phyloP scores from a whole-genome alignment of 345 rosid species.

The Fremontodendron californicum region DNA sequence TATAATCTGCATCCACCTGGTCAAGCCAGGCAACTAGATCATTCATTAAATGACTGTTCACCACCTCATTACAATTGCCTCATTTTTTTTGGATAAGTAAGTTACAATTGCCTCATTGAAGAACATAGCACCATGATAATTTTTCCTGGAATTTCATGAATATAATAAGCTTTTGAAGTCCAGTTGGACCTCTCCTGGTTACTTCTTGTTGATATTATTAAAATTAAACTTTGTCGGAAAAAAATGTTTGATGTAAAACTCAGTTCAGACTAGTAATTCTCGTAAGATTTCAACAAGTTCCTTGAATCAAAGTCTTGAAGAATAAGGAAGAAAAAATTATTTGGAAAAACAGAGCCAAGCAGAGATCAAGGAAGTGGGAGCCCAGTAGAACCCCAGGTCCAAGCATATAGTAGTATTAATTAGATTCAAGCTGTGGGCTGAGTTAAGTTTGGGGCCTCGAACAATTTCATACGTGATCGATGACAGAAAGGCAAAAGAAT shows the following conservation, averaged over 20 bases:
- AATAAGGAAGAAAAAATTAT: too few species aligned
- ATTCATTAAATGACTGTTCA: background rate
- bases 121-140: background rate
- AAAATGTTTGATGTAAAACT: too few species aligned
- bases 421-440: background rate
- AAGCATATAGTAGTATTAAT: too few species aligned
- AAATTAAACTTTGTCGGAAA: too few species aligned
- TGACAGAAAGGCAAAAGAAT: background rate
- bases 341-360: background rate
- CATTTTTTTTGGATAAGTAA: too few species aligned
- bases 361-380: background rate
- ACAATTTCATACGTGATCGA: background rate
- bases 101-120: background rate
- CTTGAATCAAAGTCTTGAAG: background rate
- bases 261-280: too few species aligned
- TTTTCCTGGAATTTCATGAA: background rate
- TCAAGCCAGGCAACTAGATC: background rate
- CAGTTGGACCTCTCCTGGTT: background rate
- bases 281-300: background rate
- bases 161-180: background rate
- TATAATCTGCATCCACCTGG: background rate
- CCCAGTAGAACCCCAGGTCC: background rate
- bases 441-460: background rate
- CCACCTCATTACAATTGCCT: background rate
- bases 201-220: background rate